These are phyloP conservation scores for Aspergillus felis DNA, from an alignment of 2,329 filamentous ascomycete species.

Conservation along the genomic window DNA sequence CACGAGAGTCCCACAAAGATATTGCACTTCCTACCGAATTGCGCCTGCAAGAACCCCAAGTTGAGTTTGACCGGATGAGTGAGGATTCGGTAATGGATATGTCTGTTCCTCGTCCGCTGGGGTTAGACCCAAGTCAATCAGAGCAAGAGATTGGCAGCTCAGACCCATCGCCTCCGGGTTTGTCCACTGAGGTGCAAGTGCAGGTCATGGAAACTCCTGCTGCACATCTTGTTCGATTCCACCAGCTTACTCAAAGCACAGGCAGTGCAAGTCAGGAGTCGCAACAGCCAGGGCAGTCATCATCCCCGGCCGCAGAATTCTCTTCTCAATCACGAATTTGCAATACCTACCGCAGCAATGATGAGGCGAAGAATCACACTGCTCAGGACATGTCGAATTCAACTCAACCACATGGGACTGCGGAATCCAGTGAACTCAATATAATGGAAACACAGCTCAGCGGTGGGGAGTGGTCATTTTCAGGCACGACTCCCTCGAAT, in stretches of 20 bases:
- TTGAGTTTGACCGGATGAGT: slow-evolving; percentile 20
- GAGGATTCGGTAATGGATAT: slow-evolving; percentile 36
- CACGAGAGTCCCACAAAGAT: neutral
- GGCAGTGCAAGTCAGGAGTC: neutral
- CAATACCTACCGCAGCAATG: slow-evolving; percentile 30
- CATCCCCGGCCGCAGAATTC: slow-evolving; percentile 21
- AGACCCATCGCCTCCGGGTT: slow-evolving; percentile 16
- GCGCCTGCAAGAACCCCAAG: neutral
- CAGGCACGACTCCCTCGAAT: slow-evolving; percentile 13
- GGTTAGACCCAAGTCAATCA: slow-evolving; percentile 19
- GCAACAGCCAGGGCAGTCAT: slow-evolving; percentile 9
- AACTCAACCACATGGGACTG: slow-evolving; percentile 4
- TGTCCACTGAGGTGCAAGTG: slow-evolving; percentile 15
- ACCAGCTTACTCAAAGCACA: neutral
- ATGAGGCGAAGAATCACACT: slow-evolving; percentile 10
- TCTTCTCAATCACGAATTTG: slow-evolving; percentile 33
- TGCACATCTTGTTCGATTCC: slow-evolving; percentile 8
- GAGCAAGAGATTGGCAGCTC: slow-evolving; percentile 22
- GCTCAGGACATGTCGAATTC: slow-evolving; percentile 15
- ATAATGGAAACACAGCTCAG: slow-evolving; percentile 21
- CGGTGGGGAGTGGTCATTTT: slow-evolving; percentile 12
- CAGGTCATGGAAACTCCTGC: slow-evolving; percentile 33
- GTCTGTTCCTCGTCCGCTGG: slow-evolving; percentile 30
- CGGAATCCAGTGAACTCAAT: slow-evolving; percentile 7
- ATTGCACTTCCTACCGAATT: neutral